A percentile compares a stretch with the other conserved stretches of the same genome.
phyloP scores from a whole-genome alignment of 1,284 basidiomycete species.

The Boletus calvinii region DNA sequence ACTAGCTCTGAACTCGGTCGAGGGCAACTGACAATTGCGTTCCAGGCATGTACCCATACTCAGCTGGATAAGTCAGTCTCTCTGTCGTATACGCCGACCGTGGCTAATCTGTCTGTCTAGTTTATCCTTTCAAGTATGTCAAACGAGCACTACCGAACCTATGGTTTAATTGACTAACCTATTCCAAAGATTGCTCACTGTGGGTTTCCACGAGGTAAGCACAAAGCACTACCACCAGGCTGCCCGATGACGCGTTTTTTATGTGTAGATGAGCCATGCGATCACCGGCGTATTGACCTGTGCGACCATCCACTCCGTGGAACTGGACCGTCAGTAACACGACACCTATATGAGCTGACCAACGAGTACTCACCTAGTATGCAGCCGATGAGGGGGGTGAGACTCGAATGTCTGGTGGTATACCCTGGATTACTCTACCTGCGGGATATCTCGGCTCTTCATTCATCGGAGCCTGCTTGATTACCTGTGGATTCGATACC shows the following conservation, averaged over 20 bases:
- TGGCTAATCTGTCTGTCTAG: conserved; percentile 39
- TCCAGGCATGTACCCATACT: conserved; percentile 76
- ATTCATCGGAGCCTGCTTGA: conserved; percentile 86
- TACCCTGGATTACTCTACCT: conserved; percentile 81
- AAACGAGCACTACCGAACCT: not conserved
- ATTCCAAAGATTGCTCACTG: conserved; percentile 63
- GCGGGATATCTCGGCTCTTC: conserved; percentile 93
- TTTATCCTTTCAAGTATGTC: conserved; percentile 90
- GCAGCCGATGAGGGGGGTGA: conserved; percentile 90
- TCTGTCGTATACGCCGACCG: not conserved
- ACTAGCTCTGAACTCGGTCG: not conserved
- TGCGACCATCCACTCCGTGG: conserved; percentile 85
- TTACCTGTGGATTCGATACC: conserved; percentile 92
- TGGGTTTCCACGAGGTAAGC: conserved; percentile 85
- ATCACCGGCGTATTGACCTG: conserved; percentile 84
- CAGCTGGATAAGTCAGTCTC: conserved; percentile 64
- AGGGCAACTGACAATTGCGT: conserved; percentile 11
- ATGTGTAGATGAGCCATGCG: conserved; percentile 82
- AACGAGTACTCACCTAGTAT: conserved; percentile 7
- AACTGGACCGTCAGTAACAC: conserved; percentile 70
- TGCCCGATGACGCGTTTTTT: conserved; percentile 10
- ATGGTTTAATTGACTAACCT: conserved; percentile 14
- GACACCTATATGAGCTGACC: not conserved
- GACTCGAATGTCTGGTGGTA: conserved; percentile 92
- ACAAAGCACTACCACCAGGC: not conserved